These are phyloP conservation scores for Pelomyxa schiedti DNA, from an alignment of 78 protist genomes.

Conservation along the genomic window DNA sequence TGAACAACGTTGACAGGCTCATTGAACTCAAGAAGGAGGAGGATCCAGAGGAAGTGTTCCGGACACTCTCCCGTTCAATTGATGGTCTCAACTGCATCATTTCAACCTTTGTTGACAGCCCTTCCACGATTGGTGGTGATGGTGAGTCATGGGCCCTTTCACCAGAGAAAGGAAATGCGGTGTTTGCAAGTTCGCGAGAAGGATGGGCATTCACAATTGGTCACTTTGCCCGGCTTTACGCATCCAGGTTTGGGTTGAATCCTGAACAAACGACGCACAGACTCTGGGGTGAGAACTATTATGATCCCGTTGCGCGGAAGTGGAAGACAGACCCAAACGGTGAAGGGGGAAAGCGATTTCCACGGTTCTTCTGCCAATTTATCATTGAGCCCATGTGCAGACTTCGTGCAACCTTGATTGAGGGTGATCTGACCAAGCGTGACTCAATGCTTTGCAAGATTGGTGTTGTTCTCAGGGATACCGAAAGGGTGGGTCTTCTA, in stretches of 20 bases:
- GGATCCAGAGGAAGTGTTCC: no score
- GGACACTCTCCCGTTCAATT: no score
- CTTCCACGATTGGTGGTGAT: no score
- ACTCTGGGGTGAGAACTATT: constrained; percentile 68
- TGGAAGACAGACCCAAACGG: neutral
- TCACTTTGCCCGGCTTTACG: constrained; percentile 31
- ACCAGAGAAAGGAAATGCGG: neutral
- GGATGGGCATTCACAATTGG: constrained; percentile 69
- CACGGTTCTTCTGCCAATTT: constrained; percentile 34
- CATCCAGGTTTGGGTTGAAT: constrained; percentile 19
- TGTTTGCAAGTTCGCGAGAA: neutral
- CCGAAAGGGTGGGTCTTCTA: no score
- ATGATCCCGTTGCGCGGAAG: constrained; percentile 30
- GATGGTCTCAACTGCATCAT: no score
- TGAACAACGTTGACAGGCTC: constrained; percentile 49
- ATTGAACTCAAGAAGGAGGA: no score
- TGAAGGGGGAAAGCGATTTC: neutral
- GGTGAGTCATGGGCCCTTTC: no score
- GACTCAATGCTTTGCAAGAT: no score
- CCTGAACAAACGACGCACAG: neutral
- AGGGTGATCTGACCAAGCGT: no score
- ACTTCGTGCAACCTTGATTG: no score
- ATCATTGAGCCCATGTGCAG: constrained; percentile 47
- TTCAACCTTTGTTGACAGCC: no score
- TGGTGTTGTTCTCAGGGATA: no score